Percentiles rank a stretch among this genome's conserved stretches.
Conservation (phyloP, 306 rosid species). For the Sophora flavescens region DNA sequence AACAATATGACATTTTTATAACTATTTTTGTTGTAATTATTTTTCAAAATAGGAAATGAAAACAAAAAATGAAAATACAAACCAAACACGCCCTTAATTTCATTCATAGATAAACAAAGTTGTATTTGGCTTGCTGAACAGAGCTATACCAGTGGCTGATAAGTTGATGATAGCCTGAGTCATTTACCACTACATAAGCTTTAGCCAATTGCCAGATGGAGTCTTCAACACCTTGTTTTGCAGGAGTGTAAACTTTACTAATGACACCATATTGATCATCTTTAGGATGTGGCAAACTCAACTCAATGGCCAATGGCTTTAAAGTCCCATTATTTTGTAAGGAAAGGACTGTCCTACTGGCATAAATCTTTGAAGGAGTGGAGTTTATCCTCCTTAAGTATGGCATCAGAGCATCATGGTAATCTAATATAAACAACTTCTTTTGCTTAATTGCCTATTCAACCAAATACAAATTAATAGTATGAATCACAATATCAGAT, state of each 20-base stretch:
- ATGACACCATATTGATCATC: slow-evolving; percentile 66
- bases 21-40: too few species aligned
- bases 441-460: slow-evolving; percentile 66
- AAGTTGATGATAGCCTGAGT: slow-evolving; percentile 81
- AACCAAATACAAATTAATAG: slow-evolving; percentile 30
- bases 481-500: slow-evolving; percentile 12
- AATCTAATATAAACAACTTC: slow-evolving; percentile 72
- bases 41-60: too few species aligned
- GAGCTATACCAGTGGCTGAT: slow-evolving; percentile 74
- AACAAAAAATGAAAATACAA: too few species aligned
- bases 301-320: slow-evolving; percentile 79
- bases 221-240: slow-evolving; percentile 59
- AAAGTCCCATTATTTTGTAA: slow-evolving; percentile 74
- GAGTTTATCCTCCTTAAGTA: slow-evolving; percentile 69
- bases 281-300: slow-evolving; percentile 73
- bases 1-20: too few species aligned
- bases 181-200: slow-evolving; percentile 76
- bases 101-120: neutral
- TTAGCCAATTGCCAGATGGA: slow-evolving; percentile 84
- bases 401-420: slow-evolving; percentile 81
- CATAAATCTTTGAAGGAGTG: slow-evolving; percentile 69
- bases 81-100: neutral
- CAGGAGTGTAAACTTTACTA: slow-evolving; percentile 68
- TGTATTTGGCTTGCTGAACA: slow-evolving; percentile 8
- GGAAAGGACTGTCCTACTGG: slow-evolving; percentile 75